A percentile compares a stretch with the other conserved stretches of the same genome.
These are phyloP conservation scores for Strobilomyces confusus DNA, from an alignment of 768 basidiomycete species.

Conservation along the genomic window DNA sequence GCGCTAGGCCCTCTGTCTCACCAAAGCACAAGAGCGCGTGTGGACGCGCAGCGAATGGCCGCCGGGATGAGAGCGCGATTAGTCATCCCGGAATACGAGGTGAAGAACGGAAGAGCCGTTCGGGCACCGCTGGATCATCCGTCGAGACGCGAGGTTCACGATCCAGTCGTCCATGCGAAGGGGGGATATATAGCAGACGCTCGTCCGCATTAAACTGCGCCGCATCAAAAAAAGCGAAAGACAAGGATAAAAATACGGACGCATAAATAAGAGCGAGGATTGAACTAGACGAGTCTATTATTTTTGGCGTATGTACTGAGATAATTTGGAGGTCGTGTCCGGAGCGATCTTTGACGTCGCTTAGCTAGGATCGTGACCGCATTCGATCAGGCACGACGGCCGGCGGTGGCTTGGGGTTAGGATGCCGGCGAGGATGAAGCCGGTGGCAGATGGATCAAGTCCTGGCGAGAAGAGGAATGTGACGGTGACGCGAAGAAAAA, in stretches of 20 bases:
- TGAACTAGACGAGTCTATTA: constrained; percentile 22
- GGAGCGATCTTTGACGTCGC: constrained; percentile 25
- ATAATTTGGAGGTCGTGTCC: constrained; percentile 22
- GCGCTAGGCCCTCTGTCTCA: constrained; percentile 1
- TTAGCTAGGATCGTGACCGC: constrained; percentile 15
- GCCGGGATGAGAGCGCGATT: constrained; percentile 17
- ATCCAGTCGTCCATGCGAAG: background rate
- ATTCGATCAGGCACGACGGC: constrained; percentile 28
- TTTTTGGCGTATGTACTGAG: constrained; percentile 27
- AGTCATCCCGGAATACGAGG: constrained; percentile 20
- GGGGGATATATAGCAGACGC: background rate
- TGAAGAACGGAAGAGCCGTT: constrained; percentile 10
- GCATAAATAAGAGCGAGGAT: constrained; percentile 19
- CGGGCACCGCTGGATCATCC: background rate
- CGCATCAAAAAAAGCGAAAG: background rate
- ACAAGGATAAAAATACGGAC: constrained; percentile 22
- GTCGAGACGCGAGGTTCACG: background rate
- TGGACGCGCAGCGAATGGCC: constrained; percentile 24
- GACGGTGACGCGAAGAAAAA: constrained; percentile 5
- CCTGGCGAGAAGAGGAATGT: background rate
- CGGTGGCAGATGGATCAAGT: background rate
- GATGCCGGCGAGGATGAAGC: constrained; percentile 14
- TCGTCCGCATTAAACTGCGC: background rate
- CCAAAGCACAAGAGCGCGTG: constrained; percentile 11
- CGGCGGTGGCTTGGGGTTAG: constrained; percentile 8